These are phyloP conservation scores for Melampsora americana DNA, from an alignment of 1,284 basidiomycete species.

Conservation along the genomic window DNA sequence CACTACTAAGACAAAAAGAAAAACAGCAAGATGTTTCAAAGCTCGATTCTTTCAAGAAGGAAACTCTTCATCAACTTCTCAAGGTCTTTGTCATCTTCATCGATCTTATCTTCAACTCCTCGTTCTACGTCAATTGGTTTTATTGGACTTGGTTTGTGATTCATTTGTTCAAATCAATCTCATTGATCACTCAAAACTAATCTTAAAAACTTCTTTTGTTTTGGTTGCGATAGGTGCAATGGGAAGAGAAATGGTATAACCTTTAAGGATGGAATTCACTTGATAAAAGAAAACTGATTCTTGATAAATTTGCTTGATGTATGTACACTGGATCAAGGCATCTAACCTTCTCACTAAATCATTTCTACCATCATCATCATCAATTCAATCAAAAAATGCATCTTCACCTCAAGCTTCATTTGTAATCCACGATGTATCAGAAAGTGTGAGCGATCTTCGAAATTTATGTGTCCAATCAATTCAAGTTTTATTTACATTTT, in stretches of 20 bases:
- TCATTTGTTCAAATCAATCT: not conserved
- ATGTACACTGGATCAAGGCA: slow-evolving; percentile 24
- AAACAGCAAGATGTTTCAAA: too few relatives aligned
- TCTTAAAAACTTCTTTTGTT: not conserved
- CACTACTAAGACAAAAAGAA: too few relatives aligned
- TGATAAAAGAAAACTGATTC: slow-evolving; percentile 7
- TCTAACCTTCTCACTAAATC: slow-evolving; percentile 32
- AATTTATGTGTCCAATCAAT: not conserved
- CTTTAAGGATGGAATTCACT: not conserved
- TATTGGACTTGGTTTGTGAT: slow-evolving; percentile 29
- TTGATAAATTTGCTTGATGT: not conserved
- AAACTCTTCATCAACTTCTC: too few relatives aligned
- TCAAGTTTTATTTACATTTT: not conserved
- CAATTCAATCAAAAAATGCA: not conserved
- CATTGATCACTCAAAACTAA: not conserved
- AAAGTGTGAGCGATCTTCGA: slow-evolving; percentile 9
- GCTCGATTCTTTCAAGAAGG: too few relatives aligned
- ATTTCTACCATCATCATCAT: too few relatives aligned
- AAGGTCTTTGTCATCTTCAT: too few relatives aligned
- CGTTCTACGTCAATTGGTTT: slow-evolving; percentile 20
- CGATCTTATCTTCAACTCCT: too few relatives aligned
- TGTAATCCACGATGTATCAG: slow-evolving; percentile 31
- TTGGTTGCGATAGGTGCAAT: slow-evolving; percentile 15
- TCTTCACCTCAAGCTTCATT: slow-evolving; percentile 17
- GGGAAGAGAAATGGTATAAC: slow-evolving; percentile 36